Conservation (phyloP, 805 yeast species). For the Saccharomycopsis sp. region DNA sequence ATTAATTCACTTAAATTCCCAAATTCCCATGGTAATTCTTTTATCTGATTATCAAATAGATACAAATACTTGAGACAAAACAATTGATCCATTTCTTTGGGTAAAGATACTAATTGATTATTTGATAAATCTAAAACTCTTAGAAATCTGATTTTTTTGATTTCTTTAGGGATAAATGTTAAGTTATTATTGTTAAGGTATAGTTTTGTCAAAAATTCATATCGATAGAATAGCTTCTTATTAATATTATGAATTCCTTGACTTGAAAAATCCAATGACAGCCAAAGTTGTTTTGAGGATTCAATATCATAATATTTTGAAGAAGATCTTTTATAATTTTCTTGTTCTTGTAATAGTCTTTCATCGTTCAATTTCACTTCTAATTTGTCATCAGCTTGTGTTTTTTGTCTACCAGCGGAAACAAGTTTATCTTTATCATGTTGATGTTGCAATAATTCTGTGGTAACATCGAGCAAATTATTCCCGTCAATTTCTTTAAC, state of each 20-base stretch:
- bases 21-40: conserved; percentile 69
- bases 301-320: conserved; percentile 19
- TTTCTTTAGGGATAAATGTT: conserved; percentile 51
- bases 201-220: conserved; percentile 74
- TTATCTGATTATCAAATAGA: conserved; percentile 76
- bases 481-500: conserved; percentile 19
- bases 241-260: conserved; percentile 67
- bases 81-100: conserved; percentile 75
- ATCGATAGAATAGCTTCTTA: conserved; percentile 59
- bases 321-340: conserved; percentile 25
- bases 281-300: conserved; percentile 74
- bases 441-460: conserved; percentile 26
- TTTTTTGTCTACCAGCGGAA: conserved; percentile 18
- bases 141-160: conserved; percentile 59
- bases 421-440: conserved; percentile 21
- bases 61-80: conserved; percentile 72
- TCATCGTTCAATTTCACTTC: conserved; percentile 36
- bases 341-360: conserved; percentile 57
- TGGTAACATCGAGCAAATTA: conserved; percentile 31
- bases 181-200: conserved; percentile 82
- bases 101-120: conserved; percentile 62
- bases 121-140: conserved; percentile 79
- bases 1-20: conserved; percentile 79
- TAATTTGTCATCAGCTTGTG: conserved; percentile 24
- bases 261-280: conserved; percentile 85